A percentile compares a stretch with the other conserved stretches of the same genome.
phyloP scores from a whole-genome alignment of 352 stramenopile genomes.

The Thalassiosira mediterranea region DNA sequence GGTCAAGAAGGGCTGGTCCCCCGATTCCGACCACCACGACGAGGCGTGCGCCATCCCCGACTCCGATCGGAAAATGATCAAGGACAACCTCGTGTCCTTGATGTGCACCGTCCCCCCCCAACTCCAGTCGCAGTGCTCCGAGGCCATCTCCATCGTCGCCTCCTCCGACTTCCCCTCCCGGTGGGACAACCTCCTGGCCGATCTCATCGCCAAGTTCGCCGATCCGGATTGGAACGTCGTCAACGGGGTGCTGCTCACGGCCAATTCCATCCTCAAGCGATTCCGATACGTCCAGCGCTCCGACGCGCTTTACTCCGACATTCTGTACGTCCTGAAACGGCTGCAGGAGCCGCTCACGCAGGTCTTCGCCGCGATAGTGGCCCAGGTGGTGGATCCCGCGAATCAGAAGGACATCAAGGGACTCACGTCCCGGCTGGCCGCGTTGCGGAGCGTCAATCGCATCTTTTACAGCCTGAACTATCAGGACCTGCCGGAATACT shows the following conservation, averaged over 20 bases:
- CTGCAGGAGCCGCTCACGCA: constrained; percentile 88
- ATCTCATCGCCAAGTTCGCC: constrained; percentile 93
- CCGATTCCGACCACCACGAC: constrained; percentile 84
- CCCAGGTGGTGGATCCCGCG: constrained; percentile 42
- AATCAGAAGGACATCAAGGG: constrained; percentile 43
- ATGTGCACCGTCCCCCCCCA: constrained; percentile 94
- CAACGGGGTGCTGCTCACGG: constrained; percentile 95
- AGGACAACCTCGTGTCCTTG: constrained; percentile 97
- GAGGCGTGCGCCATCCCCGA: constrained; percentile 60
- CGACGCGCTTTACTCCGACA: constrained; percentile 93
- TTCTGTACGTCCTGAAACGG: constrained; percentile 93
- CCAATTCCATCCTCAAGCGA: constrained; percentile 98
- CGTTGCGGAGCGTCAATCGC: constrained; percentile 91
- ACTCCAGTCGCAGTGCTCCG: constrained; percentile 94
- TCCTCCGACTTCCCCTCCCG: constrained; percentile 96
- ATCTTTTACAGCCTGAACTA: constrained; percentile 99
- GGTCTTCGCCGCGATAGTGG: constrained; percentile 74
- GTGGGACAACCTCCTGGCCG: constrained; percentile 93
- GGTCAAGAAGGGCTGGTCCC: constrained; percentile 96
- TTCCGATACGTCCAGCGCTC: constrained; percentile 96
- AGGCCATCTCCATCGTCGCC: constrained; percentile 96
- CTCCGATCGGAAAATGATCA: constrained; percentile 93
- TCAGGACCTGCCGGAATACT: constrained; percentile 97
- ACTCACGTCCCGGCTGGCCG: constrained; percentile 56
- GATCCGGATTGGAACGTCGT: constrained; percentile 91